Percentiles rank a stretch among this genome's conserved stretches.
Evolutionary conservation across 768 basidiomycete genomes (phyloP).

Genomic region (Russula sp.): DNA sequence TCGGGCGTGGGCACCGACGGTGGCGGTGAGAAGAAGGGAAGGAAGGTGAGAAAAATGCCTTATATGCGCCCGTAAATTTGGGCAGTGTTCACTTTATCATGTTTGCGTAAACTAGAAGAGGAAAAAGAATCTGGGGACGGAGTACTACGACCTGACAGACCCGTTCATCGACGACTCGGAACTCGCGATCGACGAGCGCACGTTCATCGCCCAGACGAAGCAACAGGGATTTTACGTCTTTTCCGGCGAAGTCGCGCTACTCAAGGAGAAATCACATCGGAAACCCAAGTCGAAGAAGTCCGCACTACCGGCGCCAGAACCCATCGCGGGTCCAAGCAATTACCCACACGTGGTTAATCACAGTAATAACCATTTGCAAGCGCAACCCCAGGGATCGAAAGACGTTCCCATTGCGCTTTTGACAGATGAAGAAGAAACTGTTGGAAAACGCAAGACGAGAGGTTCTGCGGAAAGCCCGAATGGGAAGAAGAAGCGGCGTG

Average conservation of each 20-base stretch:
- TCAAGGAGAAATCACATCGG: conserved; percentile 59
- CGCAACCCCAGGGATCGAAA: conserved; percentile 42
- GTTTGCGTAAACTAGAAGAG: conserved; percentile 26
- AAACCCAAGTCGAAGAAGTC: conserved; percentile 31
- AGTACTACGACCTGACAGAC: conserved; percentile 89
- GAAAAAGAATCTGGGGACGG: conserved; percentile 52
- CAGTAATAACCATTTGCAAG: conserved; percentile 13
- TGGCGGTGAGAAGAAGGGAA: conserved; percentile 40
- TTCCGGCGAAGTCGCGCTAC: conserved; percentile 78
- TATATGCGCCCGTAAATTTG: not conserved
- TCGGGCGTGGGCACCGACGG: conserved; percentile 32
- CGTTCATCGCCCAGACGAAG: conserved; percentile 86
- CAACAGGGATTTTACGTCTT: conserved; percentile 93
- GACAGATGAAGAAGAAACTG: conserved; percentile 40
- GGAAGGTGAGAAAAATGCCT: conserved; percentile 36
- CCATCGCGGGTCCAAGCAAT: conserved; percentile 27
- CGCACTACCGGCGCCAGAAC: conserved; percentile 21
- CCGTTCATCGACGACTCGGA: conserved; percentile 99
- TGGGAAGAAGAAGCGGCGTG: conserved; percentile 66
- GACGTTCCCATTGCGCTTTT: conserved; percentile 51
- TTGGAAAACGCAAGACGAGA: conserved; percentile 22
- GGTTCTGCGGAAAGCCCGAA: conserved; percentile 19
- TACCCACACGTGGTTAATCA: conserved; percentile 22
- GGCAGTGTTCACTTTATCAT: not conserved
- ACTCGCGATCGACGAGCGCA: conserved; percentile 83